Percentiles rank a stretch among this genome's conserved stretches.
Evolutionary conservation across 441 rosid species (phyloP).

Genomic region (Populus tomentosa): DNA sequence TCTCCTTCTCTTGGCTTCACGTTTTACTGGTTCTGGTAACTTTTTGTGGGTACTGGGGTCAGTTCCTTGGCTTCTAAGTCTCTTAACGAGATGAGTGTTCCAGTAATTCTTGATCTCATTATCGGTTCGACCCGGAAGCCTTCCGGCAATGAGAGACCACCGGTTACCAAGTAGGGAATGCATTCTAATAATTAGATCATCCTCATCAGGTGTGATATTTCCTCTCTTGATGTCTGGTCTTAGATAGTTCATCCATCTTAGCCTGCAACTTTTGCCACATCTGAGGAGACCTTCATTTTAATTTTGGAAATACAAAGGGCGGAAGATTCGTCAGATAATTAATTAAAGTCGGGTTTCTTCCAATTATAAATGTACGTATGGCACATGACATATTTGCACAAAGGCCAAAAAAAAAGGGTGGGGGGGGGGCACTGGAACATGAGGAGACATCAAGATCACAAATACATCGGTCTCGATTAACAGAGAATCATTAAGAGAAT

Average conservation of each 20-base stretch:
- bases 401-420: not conserved
- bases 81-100: slow-evolving; percentile 54
- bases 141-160: slow-evolving; percentile 70
- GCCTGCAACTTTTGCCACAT: slow-evolving; percentile 63
- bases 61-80: slow-evolving; percentile 33
- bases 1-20: slow-evolving; percentile 3
- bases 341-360: not conserved
- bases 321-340: not conserved
- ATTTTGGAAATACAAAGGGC: not conserved
- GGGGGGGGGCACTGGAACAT: not conserved
- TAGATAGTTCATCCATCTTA: slow-evolving; percentile 75
- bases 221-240: slow-evolving; percentile 69
- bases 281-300: slow-evolving; percentile 42
- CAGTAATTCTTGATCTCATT: slow-evolving; percentile 72
- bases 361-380: not conserved
- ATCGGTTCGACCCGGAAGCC: slow-evolving; percentile 77
- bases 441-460: not conserved
- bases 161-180: slow-evolving; percentile 64
- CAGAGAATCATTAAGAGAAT: not conserved
- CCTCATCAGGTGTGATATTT: slow-evolving; percentile 56
- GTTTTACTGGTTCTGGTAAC: slow-evolving; percentile 1
- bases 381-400: not conserved
- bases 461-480: not conserved
- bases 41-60: slow-evolving; percentile 36
- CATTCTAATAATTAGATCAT: slow-evolving; percentile 54